Conservation (phyloP, 345 rosid genomes). For the Diplotaxis tenuifolia region DNA sequence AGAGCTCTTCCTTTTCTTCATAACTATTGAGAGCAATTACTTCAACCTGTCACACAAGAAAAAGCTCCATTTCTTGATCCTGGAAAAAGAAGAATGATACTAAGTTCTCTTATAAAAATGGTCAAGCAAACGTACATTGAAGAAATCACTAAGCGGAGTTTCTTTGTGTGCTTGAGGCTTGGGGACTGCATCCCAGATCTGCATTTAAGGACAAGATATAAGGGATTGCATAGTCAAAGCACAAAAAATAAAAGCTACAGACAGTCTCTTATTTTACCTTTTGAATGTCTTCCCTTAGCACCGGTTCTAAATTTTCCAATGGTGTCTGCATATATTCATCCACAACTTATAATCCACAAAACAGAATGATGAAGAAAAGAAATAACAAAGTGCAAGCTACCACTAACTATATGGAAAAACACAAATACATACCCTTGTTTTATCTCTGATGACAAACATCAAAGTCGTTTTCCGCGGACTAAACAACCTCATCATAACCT, state of each 20-base stretch:
- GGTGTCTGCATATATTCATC: slow-evolving; percentile 70
- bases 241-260: slow-evolving; percentile 14
- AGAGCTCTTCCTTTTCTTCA: slow-evolving; percentile 96
- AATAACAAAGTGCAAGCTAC: slow-evolving; percentile 1
- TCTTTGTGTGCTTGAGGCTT: slow-evolving; percentile 92
- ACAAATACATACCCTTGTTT: slow-evolving; percentile 70
- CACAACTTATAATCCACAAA: slow-evolving; percentile 20
- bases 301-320: slow-evolving; percentile 88
- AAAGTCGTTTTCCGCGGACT: slow-evolving; percentile 98
- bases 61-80: slow-evolving; percentile 4
- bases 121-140: slow-evolving; percentile 59
- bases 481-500: slow-evolving; percentile 99
- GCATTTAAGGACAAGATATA: slow-evolving; percentile 31
- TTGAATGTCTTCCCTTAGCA: slow-evolving; percentile 93
- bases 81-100: slow-evolving; percentile 9
- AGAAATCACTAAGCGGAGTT: slow-evolving; percentile 93
- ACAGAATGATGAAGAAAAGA: not conserved
- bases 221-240: slow-evolving; percentile 22
- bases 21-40: slow-evolving; percentile 97
- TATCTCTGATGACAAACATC: slow-evolving; percentile 98
- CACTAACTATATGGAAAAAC: not conserved
- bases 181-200: slow-evolving; percentile 98
- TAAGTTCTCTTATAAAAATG: slow-evolving; percentile 20
- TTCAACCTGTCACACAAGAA: slow-evolving; percentile 65
- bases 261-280: slow-evolving; percentile 50